Evolutionary conservation across 2,329 filamentous ascomycete species (phyloP), one percentile per base, ranked within the genome.

Genomic region (Sordariomycetes sp.): DNA sequence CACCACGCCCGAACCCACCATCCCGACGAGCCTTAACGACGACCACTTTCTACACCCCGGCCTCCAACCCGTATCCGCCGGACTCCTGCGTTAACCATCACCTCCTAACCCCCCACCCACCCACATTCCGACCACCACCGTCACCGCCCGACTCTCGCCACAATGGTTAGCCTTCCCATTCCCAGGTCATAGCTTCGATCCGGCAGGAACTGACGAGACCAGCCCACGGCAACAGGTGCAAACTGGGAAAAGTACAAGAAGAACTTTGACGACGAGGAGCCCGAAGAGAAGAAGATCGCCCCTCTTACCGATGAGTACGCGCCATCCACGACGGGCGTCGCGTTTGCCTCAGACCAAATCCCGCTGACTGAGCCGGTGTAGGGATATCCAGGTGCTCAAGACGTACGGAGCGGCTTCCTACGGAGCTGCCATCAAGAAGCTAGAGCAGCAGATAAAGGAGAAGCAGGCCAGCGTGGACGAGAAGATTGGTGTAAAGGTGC

Each of bases 191-290:
- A 50, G 45, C 45, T 50, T 50, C 45, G 22, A 50, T 22, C 22
- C 20, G 5, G 20, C 6, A 4, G 20, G 20, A 67, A 61, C 69
- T 64, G 60, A 65, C 57, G 13, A 34, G 68, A 76, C 65, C 82
- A 96, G 91, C 91, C 91, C 80, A 92, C 89, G 77, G 92, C 94
- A 74, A 95, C 87, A 67, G 94, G 94, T 71, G 76, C 81, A 73
- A 89, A 84, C 81, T 99, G 94, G 94, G 94, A 99, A 81, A 97
- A 97, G 79, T 97, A 96, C 80, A 83, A 89, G 77, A 96, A 97
- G 81, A 91, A 86, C 69, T 99, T 89, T 69, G 92, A 87, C 69
- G 94, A 99, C 69, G 94, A 99, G 67, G 94, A 97, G 72, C 79
- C 91, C 73, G 90, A 95, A 71, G 94, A 99, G 81, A 99, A 99